Base-by-base conservation (phyloP, 805 yeast genomes). In the Saccharomycopsis synnaedendra region DNA sequence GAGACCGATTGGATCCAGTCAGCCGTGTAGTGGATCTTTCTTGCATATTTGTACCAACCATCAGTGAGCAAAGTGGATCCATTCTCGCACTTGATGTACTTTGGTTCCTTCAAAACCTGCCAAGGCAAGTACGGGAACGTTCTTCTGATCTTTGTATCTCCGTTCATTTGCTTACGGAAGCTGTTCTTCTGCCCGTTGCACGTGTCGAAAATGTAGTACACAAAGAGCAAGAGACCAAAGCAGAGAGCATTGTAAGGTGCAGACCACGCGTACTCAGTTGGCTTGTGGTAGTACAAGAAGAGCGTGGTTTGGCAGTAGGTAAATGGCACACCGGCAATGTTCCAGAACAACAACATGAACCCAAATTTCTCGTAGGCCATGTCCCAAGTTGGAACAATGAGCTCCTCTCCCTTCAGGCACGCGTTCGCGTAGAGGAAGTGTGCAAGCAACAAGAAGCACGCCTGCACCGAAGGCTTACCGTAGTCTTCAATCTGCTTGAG, bases 341-440 rank as follows among this genome's bases (percentile, higher is more conserved):
- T 93, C 98, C 98, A 93, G 74, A 93, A 93, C 58, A 89, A 79
- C 56, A 93, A 76, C 97, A 93, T 89, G 72, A 93, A 93, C n/a
- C 98, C 98, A 59, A 93, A 93, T 68, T 93, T 93, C 66, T 93
- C 98, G 66, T 93, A 93, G 33, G 95, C 96, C 97, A 93, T 90
- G 65, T 93, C 98, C 97, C 98, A 93, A 19, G 96, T 85, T 57
- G 97, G 96, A 54, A 89, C 95, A 63, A 93, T 93, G 58, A 90
- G 71, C 64, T 93, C 97, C 68, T 93, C 98, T 57, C 97, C 98
- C 67, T 93, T 93, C 49, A 95, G 82, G 66, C 97, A 90, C 3
- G 97, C 96, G 61, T 93, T 90, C 52, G 95, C 96, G 61, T 93
- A 93, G 43, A 88, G 70, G 85, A 94, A 93, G 64, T 90, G 94